Evolutionary conservation across 1,284 basidiomycete genomes (phyloP), one percentile per base, ranked within the genome.

Genomic region (Marasmius oreades): DNA sequence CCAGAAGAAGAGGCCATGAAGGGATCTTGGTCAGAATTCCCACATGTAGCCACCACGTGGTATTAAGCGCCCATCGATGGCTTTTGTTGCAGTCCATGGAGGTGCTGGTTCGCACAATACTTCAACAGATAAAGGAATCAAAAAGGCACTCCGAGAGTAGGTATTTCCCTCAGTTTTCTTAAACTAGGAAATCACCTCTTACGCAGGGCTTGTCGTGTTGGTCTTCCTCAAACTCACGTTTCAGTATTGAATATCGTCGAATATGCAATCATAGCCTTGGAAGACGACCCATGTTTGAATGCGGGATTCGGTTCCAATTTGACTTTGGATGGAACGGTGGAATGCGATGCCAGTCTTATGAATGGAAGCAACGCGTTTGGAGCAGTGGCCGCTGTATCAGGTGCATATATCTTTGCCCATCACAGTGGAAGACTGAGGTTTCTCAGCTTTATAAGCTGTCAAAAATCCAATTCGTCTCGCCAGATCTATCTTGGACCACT

Each of bases 241-340:
- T 83, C 11, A 20, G 47, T 26, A 5, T 33, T 50, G 16, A 67
- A 74, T 20, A 71, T 79, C 37, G 79, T 84, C 0, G 77, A 80
- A 64, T 63, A 66, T 26, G 80, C 84, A 2, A 83, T 90, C 54
- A 58, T 67, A 3, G 64, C 73, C 22, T 73, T 91, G 31, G 88
- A 91, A 66, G 77, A 90, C 60, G 78, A 84, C 23, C 74, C 74
- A 20, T 70, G 69, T 58, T 71, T 90, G 46, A 91, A 91, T 62
- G 88, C 88, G 86, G 88, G 88, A 0, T 82, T 78, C 59, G 89
- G 90, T 5, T 88, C 90, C 1, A 92, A 92, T 67, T 71, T 92
- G 42, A 90, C 87, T 0, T 60, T 84, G 6, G 73, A 79, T 20
- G 88, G 89, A 8, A 73, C 70, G 1, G 88, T 90, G 18, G 89